Conservation (phyloP, 768 basidiomycete species). For the Phallus indusiatus region DNA sequence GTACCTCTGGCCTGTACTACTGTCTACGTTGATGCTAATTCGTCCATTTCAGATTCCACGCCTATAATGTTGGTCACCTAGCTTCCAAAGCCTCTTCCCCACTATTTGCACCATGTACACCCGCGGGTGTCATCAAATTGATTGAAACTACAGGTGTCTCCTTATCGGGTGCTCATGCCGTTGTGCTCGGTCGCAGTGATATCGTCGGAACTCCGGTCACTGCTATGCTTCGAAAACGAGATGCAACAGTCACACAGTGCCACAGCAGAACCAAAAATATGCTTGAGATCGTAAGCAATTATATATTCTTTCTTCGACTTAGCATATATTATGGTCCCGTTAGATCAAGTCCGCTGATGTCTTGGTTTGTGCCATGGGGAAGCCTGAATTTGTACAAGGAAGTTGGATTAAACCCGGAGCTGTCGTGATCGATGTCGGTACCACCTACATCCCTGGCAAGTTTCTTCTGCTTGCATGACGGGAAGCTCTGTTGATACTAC, state of each 20-base stretch:
- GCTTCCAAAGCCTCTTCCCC: conserved; percentile 85
- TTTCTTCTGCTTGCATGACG: neutral
- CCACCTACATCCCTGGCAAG: conserved; percentile 86
- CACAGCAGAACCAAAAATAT: conserved; percentile 86
- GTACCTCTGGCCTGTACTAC: conserved; percentile 5
- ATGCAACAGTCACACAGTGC: conserved; percentile 97
- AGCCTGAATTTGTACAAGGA: conserved; percentile 82
- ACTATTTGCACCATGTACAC: conserved; percentile 91
- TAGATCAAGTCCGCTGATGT: conserved; percentile 86
- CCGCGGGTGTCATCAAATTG: conserved; percentile 83
- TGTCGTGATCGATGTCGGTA: conserved; percentile 95
- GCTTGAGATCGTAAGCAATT: conserved; percentile 54
- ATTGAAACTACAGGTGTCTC: conserved; percentile 78
- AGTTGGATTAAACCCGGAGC: conserved; percentile 94
- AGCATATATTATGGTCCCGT: conserved; percentile 6
- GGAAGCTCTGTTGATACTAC: neutral
- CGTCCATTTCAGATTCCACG: conserved; percentile 66
- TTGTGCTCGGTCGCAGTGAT: conserved; percentile 94
- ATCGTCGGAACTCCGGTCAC: conserved; percentile 96
- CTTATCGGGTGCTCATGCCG: conserved; percentile 71
- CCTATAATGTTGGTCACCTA: conserved; percentile 94
- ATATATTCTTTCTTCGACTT: conserved; percentile 6
- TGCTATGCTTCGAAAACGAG: conserved; percentile 77
- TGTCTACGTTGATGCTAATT: neutral
- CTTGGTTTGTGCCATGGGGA: conserved; percentile 93